Base-by-base conservation (phyloP, 306 rosid species). In the Calophaca sinica region DNA sequence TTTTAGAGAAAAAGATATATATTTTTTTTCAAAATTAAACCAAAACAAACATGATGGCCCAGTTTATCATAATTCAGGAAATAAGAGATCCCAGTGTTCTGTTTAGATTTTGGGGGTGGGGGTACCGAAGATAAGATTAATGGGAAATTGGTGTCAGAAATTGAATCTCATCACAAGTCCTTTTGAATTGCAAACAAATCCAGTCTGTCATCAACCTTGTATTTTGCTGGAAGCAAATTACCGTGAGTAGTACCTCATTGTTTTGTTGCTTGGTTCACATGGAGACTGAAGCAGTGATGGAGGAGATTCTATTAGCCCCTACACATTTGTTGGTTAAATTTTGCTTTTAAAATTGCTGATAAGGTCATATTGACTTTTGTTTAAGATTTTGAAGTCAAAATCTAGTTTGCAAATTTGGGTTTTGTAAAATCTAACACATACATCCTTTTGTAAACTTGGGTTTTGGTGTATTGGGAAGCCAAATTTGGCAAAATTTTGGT, bases 91-190 rank as follows among this genome's bases (percentile, higher is more conserved):
- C 79, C 9, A 45, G 49, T 57, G 28, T 63, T 50, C 54, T 70
- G 39, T 48, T 70, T 63, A 28, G 26, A 38, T 73, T 14, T 32
- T 13, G 9, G 39, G 79, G n/a, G 44, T 66, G 50, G 29, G 84
- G 67, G 35, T 61, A 49, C 51, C 70, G 83, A 80, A 76, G 65
- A 75, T 84, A 74, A 83, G 77, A 84, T 81, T 75, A 79, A 75
- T 60, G 82, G 81, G 54, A 83, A 81, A 55, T 48, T 81, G 80
- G 81, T 87, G 98, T 87, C 91, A 90, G 89, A 81, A 83, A 70
- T 76, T 75, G 54, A 65, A 77, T 85, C 87, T 26, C 46, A 82
- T 76, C 88, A 82, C 86, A 81, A 81, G 87, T 81, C 66, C 60
- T 76, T 77, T 31, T 53, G 73, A 68, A 83, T 76, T 59, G 74